These are phyloP conservation scores for Brassica incana DNA, from an alignment of 345 rosid genomes.

Conservation along the genomic window DNA sequence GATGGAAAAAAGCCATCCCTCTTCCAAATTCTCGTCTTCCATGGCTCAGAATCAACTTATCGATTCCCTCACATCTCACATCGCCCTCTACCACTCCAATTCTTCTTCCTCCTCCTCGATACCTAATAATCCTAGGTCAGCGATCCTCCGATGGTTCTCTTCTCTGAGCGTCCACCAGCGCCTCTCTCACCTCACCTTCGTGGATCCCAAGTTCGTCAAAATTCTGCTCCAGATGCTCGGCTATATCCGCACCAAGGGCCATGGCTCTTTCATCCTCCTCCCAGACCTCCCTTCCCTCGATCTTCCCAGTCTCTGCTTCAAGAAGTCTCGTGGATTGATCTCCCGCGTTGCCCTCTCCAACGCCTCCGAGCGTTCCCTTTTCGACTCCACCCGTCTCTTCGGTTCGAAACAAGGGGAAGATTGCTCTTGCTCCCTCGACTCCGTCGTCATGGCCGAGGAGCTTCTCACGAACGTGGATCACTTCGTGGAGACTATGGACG, in stretches of 20 bases:
- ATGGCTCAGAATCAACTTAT: slow-evolving; percentile 62
- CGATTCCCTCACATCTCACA: slow-evolving; percentile 84
- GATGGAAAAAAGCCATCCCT: slow-evolving; percentile 18
- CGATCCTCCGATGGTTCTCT: slow-evolving; percentile 82
- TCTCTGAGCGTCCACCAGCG: slow-evolving; percentile 79
- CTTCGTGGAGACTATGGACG: slow-evolving; percentile 71
- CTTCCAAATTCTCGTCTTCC: slow-evolving; percentile 32
- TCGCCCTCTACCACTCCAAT: slow-evolving; percentile 74
- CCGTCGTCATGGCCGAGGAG: slow-evolving; percentile 57
- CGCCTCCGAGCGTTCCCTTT: slow-evolving; percentile 47
- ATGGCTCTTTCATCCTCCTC: slow-evolving; percentile 74
- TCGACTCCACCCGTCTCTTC: slow-evolving; percentile 65
- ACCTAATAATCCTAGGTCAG: slow-evolving; percentile 56
- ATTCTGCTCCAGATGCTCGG: slow-evolving; percentile 78
- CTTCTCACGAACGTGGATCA: slow-evolving; percentile 59
- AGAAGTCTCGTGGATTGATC: slow-evolving; percentile 71
- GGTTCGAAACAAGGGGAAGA: slow-evolving; percentile 65
- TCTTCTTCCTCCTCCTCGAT: slow-evolving; percentile 39
- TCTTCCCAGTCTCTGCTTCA: slow-evolving; percentile 79
- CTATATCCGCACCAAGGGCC: slow-evolving; percentile 57
- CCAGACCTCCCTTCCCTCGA: slow-evolving; percentile 76
- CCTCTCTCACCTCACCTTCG: slow-evolving; percentile 64
- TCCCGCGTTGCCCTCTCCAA: slow-evolving; percentile 65
- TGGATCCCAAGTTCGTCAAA: slow-evolving; percentile 60
- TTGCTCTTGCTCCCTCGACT: slow-evolving; percentile 59